Evolutionary conservation across 2,329 filamentous ascomycete genomes (phyloP), one percentile per base, ranked within the genome.

Genomic region (Cladosporium sp.): DNA sequence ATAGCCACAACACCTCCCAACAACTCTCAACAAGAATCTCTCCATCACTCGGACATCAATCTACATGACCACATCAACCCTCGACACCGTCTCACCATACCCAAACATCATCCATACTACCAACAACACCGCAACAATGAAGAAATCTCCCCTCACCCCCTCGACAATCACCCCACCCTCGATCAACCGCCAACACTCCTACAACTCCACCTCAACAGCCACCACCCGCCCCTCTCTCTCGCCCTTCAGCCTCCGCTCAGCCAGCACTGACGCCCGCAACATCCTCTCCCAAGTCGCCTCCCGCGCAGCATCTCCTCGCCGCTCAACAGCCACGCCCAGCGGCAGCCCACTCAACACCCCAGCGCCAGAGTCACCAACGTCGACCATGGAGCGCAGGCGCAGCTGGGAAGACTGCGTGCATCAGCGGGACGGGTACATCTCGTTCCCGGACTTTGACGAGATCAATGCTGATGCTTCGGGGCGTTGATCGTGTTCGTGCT

Each of bases 361-460:
- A 8, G n/a, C 52, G 24, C 38, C 62, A 14, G 62, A 65, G 58
- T 57, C 62, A n/a, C 55, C 64, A 3, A 36, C 26, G 15, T 44
- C 61, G 24, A 52, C 64, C 26, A 60, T 65, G 55, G 64, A 65
- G 44, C 41, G 64, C 18, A 28, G 64, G n/a, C 64, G 64, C 58
- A 65, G 64, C 57, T 76, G 74, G 74, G 73, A 76, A 61, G 73
- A 74, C 62, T 75, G 72, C 68, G 71, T 68, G 67, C 66, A 69
- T 30, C 71, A 74, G 66, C 69, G 73, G 28, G 72, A 73, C 34
- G 74, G 75, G 61, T 77, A 77, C 66, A 72, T 75, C 66, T 71
- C 68, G 21, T 77, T 77, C 61, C 74, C 74, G 1, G 75, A 75
- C 65, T 76, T 76, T 65, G 74, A 76, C 67, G 72, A 75, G 68